A percentile compares a stretch with the other conserved stretches of the same genome.
These are phyloP conservation scores for Bassia scoparia DNA, from an alignment of 148 eudicot genomes.

Conservation along the genomic window DNA sequence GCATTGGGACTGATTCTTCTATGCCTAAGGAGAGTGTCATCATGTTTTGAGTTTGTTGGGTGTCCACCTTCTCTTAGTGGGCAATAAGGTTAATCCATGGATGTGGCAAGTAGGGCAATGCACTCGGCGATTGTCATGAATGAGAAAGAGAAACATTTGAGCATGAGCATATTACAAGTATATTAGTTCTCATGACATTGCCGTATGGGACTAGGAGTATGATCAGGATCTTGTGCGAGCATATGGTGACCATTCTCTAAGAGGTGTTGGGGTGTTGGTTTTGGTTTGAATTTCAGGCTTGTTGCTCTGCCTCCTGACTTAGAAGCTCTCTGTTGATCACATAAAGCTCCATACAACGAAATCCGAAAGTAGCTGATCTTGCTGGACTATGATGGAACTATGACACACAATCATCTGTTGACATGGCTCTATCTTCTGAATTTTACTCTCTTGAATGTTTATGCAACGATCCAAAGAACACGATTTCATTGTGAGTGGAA, in stretches of 20 bases:
- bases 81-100: too few species aligned
- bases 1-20: too few species aligned
- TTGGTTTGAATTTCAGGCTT: conserved; percentile 63
- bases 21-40: too few species aligned
- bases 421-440: conserved; percentile 50
- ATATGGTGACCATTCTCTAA: conserved; percentile 59
- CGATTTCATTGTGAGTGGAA: conserved; percentile 79
- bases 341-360: conserved; percentile 45
- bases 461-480: conserved; percentile 60
- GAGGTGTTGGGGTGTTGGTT: conserved; percentile 86
- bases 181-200: conserved; percentile 73
- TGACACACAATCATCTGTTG: conserved; percentile 50
- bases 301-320: conserved; percentile 67
- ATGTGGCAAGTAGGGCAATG: too few species aligned
- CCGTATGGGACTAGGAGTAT: conserved; percentile 73
- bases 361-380: conserved; percentile 46
- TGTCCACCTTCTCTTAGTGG: too few species aligned
- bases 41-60: too few species aligned
- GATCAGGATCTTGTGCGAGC: conserved; percentile 73
- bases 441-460: conserved; percentile 46
- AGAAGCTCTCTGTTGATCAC: conserved; percentile 58
- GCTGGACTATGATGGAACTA: conserved; percentile 78
- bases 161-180: conserved; percentile 79
- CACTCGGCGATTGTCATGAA: too few species aligned
- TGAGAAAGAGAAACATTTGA: too few species aligned